phyloP scores from a whole-genome alignment of 371 early-diverging fungal species.

The Lichtheimia ramosa region DNA sequence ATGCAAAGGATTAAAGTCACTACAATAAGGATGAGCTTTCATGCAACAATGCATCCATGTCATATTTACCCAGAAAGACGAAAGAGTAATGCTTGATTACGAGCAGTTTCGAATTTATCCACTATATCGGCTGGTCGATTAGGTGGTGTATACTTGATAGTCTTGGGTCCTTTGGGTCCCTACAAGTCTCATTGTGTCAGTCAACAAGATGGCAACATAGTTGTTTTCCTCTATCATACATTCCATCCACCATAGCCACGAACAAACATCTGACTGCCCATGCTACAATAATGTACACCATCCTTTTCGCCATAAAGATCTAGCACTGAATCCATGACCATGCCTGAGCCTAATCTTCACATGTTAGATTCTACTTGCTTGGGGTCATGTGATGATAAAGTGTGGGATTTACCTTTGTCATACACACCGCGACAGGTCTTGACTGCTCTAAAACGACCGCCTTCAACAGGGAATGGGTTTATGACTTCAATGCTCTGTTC shows the following conservation, averaged over 20 bases:
- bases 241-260: slow-evolving; percentile 61
- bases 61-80: slow-evolving; percentile 56
- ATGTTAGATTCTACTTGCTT: neutral
- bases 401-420: slow-evolving; percentile 40
- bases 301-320: slow-evolving; percentile 57
- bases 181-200: slow-evolving; percentile 8
- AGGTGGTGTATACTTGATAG: slow-evolving; percentile 35
- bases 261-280: slow-evolving; percentile 51
- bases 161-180: slow-evolving; percentile 59
- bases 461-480: slow-evolving; percentile 58
- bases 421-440: slow-evolving; percentile 53
- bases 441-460: slow-evolving; percentile 48
- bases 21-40: slow-evolving; percentile 3
- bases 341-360: slow-evolving; percentile 51
- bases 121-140: slow-evolving; percentile 55
- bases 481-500: slow-evolving; percentile 68
- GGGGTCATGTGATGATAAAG: no score
- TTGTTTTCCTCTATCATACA: slow-evolving; percentile 17
- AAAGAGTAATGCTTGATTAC: slow-evolving; percentile 64
- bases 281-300: slow-evolving; percentile 42
- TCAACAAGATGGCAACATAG: neutral
- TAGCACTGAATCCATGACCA: slow-evolving; percentile 62
- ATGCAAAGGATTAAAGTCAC: slow-evolving; percentile 73
- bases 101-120: slow-evolving; percentile 37
- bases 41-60: neutral